Evolutionary conservation across 2,329 filamentous ascomycete species (phyloP).

Genomic region (Fusarium chaquense): DNA sequence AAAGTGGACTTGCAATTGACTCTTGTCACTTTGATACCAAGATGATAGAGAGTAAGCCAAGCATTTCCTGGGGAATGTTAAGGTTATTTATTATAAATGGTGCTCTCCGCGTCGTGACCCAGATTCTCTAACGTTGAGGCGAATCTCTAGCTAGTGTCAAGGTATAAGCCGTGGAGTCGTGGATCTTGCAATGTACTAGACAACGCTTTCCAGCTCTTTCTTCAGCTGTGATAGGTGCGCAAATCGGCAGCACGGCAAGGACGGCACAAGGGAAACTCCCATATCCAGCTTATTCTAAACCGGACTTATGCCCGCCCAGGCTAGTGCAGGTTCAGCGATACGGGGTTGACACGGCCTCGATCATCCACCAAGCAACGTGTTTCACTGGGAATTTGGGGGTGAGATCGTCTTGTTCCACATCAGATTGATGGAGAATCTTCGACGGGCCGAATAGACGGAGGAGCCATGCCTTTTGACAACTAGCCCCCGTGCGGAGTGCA

Average conservation of each 20-base stretch:
- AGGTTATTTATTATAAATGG: conserved; percentile 19
- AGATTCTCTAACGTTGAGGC: conserved; percentile 7
- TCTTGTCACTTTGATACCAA: neutral
- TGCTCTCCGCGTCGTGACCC: conserved; percentile 4
- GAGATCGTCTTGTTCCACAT: neutral
- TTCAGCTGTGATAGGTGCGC: conserved; percentile 15
- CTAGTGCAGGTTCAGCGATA: conserved; percentile 5
- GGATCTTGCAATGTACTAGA: neutral
- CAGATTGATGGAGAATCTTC: neutral
- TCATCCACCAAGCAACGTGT: neutral
- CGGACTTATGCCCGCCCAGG: conserved; percentile 5
- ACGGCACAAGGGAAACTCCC: conserved; percentile 6
- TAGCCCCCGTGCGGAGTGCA: conserved; percentile 7
- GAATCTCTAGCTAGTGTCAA: neutral
- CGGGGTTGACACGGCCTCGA: neutral
- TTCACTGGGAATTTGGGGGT: neutral
- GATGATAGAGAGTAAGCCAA: neutral
- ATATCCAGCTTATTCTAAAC: neutral
- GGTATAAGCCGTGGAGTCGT: conserved; percentile 3
- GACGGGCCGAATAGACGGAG: conserved; percentile 22
- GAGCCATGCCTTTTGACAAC: neutral
- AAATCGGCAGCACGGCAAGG: conserved; percentile 15
- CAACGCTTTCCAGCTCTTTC: neutral
- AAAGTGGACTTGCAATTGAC: neutral
- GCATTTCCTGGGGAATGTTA: neutral